Evolutionary conservation across 2,329 filamentous ascomycete species (phyloP).

Genomic region (Chaetomiaceae sp.): DNA sequence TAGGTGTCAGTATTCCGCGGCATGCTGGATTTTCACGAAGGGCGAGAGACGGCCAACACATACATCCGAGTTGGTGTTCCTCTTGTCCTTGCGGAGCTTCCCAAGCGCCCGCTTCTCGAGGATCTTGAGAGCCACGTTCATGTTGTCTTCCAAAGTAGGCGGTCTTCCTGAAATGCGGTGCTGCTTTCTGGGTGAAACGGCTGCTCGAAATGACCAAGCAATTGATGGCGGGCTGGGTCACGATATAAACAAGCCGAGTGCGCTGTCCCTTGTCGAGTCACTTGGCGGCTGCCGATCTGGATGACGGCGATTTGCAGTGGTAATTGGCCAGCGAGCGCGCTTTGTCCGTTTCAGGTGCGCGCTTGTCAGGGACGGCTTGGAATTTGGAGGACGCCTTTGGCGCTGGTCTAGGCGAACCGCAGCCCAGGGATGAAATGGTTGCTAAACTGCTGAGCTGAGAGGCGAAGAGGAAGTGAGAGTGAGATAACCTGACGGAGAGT

Average conservation of each 20-base stretch:
- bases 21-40: not conserved
- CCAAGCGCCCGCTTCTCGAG: constrained; percentile 19
- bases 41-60: not conserved
- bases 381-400: constrained; percentile 13
- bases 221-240: not conserved
- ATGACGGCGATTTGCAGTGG: constrained; percentile 6
- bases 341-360: constrained; percentile 23
- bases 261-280: constrained; percentile 12
- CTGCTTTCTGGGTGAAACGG: not conserved
- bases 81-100: constrained; percentile 17
- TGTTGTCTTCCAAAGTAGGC: constrained; percentile 8
- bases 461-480: not conserved
- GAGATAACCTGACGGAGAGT: not conserved
- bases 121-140: constrained; percentile 20
- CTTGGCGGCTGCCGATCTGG: constrained; percentile 6
- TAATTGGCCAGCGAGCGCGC: constrained; percentile 16
- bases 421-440: too few relatives aligned
- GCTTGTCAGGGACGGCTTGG: constrained; percentile 15
- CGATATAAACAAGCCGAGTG: constrained; percentile 11
- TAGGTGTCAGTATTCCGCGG: constrained; percentile 20
- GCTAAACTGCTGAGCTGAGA: too few relatives aligned
- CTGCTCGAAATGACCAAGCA: not conserved
- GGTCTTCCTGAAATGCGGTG: not conserved
- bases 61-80: constrained; percentile 23
- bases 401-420: constrained; percentile 9